These are phyloP conservation scores for Alternaria longipes DNA, from an alignment of 2,329 filamentous ascomycete species.

Conservation along the genomic window DNA sequence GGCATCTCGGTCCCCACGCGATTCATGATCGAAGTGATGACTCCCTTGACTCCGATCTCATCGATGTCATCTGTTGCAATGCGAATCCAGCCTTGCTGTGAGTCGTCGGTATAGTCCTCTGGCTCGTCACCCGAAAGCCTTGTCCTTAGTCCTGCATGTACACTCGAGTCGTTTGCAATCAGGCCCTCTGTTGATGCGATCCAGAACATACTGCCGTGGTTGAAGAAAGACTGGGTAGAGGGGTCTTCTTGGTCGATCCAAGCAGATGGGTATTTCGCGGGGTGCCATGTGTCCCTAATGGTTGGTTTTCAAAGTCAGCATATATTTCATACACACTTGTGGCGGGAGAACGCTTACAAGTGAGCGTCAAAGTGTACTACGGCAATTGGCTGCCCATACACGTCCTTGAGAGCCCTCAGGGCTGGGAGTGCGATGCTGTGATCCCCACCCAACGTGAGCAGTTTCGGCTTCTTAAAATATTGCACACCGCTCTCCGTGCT, in stretches of 20 bases:
- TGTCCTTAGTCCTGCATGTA: slow-evolving; percentile 85
- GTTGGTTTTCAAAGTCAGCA: neutral
- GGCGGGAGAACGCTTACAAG: slow-evolving; percentile 50
- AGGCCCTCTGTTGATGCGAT: slow-evolving; percentile 82
- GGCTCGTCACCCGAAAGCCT: slow-evolving; percentile 71
- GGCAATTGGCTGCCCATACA: slow-evolving; percentile 56
- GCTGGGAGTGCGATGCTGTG: slow-evolving; percentile 62
- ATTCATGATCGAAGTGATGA: slow-evolving; percentile 75
- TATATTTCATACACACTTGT: neutral
- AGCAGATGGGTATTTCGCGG: slow-evolving; percentile 77
- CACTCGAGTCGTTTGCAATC: slow-evolving; percentile 75
- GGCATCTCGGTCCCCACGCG: slow-evolving; percentile 77
- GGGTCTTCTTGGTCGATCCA: slow-evolving; percentile 67
- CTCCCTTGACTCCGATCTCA: slow-evolving; percentile 75
- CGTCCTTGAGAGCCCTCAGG: slow-evolving; percentile 58
- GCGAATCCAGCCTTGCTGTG: slow-evolving; percentile 78
- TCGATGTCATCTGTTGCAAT: slow-evolving; percentile 89
- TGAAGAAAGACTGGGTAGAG: slow-evolving; percentile 77
- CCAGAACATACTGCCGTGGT: slow-evolving; percentile 93
- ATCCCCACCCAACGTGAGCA: slow-evolving; percentile 61
- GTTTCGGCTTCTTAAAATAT: slow-evolving; percentile 57
- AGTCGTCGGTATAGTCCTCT: slow-evolving; percentile 76
- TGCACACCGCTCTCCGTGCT: slow-evolving; percentile 49
- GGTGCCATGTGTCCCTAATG: slow-evolving; percentile 75
- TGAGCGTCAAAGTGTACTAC: slow-evolving; percentile 68